phyloP scores from a whole-genome alignment of 208 protist genomes.

The Trypanosoma avium region DNA sequence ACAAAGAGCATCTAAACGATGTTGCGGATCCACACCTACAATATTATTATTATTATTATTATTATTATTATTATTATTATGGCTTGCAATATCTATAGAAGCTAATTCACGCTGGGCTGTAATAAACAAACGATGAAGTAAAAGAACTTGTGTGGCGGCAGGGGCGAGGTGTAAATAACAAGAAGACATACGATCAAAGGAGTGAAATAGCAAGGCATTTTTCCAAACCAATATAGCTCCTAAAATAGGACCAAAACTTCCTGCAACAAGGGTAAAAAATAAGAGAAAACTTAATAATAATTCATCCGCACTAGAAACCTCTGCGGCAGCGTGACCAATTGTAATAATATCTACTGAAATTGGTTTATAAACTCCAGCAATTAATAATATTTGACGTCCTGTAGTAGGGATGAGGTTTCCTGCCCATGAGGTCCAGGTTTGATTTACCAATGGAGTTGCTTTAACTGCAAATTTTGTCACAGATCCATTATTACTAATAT shows the following conservation, averaged over 20 bases:
- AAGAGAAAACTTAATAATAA: conserved; percentile 45
- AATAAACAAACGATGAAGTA: conserved; percentile 56
- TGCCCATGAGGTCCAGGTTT: conserved; percentile 14
- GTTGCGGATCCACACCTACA: not conserved
- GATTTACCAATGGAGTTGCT: conserved; percentile 26
- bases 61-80: not conserved
- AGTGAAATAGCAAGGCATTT: conserved; percentile 72
- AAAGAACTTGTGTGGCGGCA: conserved; percentile 45
- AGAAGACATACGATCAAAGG: conserved; percentile 68
- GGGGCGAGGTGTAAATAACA: conserved; percentile 68
- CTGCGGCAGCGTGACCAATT: conserved; percentile 37
- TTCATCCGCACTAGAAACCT: conserved; percentile 37
- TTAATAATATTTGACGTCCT: not conserved
- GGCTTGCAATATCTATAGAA: conserved; percentile 22
- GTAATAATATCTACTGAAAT: conserved; percentile 45
- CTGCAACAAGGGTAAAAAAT: conserved; percentile 56
- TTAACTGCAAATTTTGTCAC: conserved; percentile 4
- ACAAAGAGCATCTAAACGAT: conserved; percentile 41
- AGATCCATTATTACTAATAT: not conserved
- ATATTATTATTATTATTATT: not conserved
- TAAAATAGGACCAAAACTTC: conserved; percentile 61
- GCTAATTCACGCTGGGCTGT: conserved; percentile 40
- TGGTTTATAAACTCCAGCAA: conserved; percentile 46
- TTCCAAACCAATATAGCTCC: conserved; percentile 68
- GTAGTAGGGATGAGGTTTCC: conserved; percentile 1